phyloP scores from a whole-genome alignment of 495 filamentous ascomycete genomes.

The Cercophora sp. region DNA sequence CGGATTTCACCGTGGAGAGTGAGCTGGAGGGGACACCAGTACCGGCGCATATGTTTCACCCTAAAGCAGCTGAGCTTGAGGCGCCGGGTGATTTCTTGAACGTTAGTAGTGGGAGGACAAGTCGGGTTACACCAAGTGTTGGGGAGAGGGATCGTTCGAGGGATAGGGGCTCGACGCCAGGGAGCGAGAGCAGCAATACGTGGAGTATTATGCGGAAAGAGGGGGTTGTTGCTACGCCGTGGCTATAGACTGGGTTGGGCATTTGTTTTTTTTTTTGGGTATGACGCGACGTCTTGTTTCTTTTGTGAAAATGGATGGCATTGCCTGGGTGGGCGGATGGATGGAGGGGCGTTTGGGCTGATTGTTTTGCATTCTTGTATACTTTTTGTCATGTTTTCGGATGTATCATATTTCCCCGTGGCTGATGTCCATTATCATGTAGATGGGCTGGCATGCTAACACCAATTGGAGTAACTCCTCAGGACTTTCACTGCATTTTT shows the following conservation, averaged over 20 bases:
- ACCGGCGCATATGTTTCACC: background rate
- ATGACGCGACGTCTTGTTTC: background rate
- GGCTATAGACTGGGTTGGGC: slow-evolving; percentile 1
- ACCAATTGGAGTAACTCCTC: too few relatives aligned
- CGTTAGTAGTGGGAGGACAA: background rate
- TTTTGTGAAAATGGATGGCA: slow-evolving; percentile 53
- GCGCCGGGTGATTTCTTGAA: background rate
- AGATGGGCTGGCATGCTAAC: too few relatives aligned
- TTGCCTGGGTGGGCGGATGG: background rate
- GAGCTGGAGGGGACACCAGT: background rate
- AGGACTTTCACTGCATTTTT: too few relatives aligned
- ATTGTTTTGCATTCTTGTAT: too few relatives aligned
- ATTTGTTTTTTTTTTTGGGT: background rate
- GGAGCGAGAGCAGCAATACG: background rate
- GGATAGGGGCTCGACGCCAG: background rate
- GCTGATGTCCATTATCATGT: too few relatives aligned
- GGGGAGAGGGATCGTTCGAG: background rate
- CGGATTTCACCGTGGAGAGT: too few relatives aligned
- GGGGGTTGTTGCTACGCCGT: slow-evolving; percentile 1
- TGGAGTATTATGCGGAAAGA: slow-evolving; percentile 2
- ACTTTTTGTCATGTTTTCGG: too few relatives aligned
- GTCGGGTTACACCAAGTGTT: background rate
- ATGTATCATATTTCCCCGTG: too few relatives aligned
- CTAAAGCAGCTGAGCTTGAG: slow-evolving; percentile 1
- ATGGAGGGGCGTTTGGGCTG: background rate